phyloP scores from a whole-genome alignment of 331 rosid genomes.

The Pyracantha coccinea region DNA sequence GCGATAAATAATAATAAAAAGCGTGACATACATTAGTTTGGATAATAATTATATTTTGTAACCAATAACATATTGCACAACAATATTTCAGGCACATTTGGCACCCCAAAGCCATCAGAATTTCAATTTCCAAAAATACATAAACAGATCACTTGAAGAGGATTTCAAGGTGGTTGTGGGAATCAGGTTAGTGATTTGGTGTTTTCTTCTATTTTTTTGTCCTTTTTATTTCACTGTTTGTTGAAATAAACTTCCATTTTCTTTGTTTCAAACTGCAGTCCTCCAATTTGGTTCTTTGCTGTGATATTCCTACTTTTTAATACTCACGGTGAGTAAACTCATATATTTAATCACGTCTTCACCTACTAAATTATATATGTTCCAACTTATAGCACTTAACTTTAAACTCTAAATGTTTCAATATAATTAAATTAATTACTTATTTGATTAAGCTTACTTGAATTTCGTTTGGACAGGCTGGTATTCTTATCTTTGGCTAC shows the following conservation, averaged over 20 bases:
- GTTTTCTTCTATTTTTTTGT: neutral
- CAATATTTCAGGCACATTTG: slow-evolving; percentile 69
- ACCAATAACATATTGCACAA: neutral
- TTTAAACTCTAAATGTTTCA: too few relatives aligned
- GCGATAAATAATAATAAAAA: too few relatives aligned
- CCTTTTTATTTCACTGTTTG: neutral
- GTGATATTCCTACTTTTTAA: slow-evolving; percentile 65
- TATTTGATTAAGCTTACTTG: neutral
- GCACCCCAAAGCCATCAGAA: slow-evolving; percentile 74
- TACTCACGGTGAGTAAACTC: slow-evolving; percentile 53
- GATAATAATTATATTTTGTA: neutral
- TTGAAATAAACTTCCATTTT: neutral
- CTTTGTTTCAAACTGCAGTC: slow-evolving; percentile 33
- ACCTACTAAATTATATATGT: too few relatives aligned
- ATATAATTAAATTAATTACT: too few relatives aligned
- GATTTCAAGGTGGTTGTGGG: slow-evolving; percentile 88
- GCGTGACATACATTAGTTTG: neutral
- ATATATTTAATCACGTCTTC: too few relatives aligned
- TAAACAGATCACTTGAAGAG: slow-evolving; percentile 69
- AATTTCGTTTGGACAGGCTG: slow-evolving; percentile 47
- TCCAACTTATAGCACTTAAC: too few relatives aligned
- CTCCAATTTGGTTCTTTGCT: slow-evolving; percentile 72
- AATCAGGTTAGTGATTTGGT: slow-evolving; percentile 41
- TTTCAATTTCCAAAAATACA: slow-evolving; percentile 67
- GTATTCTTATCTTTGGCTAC: slow-evolving; percentile 73